A percentile compares a stretch with the other conserved stretches of the same genome.
Conservation (phyloP, 129 eudicot species). For the Lactuca saligna region DNA sequence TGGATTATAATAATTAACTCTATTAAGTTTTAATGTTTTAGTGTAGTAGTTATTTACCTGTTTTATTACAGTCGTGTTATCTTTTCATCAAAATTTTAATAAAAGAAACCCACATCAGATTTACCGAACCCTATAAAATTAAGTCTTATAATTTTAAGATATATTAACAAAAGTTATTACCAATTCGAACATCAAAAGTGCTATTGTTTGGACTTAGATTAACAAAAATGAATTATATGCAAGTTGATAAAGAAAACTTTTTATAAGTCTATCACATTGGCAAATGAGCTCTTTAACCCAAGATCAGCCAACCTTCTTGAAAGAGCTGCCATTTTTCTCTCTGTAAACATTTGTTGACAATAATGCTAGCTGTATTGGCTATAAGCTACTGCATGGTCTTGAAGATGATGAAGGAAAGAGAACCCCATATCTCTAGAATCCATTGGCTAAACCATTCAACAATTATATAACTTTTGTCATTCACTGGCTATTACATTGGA, state of each 20-base stretch:
- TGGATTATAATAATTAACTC: no score
- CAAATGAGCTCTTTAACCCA: slow-evolving; percentile 48
- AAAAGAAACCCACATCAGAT: no score
- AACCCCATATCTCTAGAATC: neutral
- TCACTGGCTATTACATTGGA: slow-evolving; percentile 12
- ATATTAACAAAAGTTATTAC: no score
- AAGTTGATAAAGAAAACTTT: slow-evolving; percentile 1
- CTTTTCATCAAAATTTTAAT: no score
- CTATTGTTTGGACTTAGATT: no score
- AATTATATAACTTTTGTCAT: slow-evolving; percentile 15
- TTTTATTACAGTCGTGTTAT: no score
- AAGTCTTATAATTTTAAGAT: no score
- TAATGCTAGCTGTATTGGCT: slow-evolving; percentile 38
- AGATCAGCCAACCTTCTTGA: slow-evolving; percentile 51
- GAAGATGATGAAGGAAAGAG: slow-evolving; percentile 26
- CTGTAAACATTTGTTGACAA: slow-evolving; percentile 6
- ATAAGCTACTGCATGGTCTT: slow-evolving; percentile 37
- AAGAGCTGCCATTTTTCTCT: slow-evolving; percentile 38
- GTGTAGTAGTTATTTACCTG: no score
- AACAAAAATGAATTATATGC: neutral
- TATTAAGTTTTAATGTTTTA: no score
- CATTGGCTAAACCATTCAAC: slow-evolving; percentile 17
- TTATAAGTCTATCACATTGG: slow-evolving; percentile 58
- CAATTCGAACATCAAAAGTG: no score
- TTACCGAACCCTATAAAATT: no score